Conservation (phyloP, 225 moss, liverwort and hornwort species). For the Pleurozium schreberi region DNA sequence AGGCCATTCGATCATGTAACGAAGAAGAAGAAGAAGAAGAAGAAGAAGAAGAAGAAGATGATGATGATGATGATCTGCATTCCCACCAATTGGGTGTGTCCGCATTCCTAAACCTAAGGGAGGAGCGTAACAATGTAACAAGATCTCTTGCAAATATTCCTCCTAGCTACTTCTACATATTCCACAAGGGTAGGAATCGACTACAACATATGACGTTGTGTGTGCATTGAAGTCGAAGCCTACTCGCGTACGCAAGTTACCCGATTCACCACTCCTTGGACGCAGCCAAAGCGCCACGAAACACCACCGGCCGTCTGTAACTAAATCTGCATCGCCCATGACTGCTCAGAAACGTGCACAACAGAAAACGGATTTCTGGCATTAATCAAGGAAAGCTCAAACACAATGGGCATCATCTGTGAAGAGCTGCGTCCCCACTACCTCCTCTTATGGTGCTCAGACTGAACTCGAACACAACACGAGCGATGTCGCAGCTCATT, state of each 20-base stretch:
- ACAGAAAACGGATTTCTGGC: background rate
- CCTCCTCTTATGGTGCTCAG: conserved; percentile 53
- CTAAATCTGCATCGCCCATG: conserved; percentile 46
- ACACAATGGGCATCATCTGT: background rate
- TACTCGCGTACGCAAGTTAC: no score
- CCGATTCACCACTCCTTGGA: conserved; percentile 5
- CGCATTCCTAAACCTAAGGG: conserved; percentile 4
- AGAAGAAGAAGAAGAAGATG: background rate
- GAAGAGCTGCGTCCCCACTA: background rate
- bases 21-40: background rate
- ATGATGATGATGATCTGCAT: background rate
- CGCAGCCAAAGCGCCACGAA: conserved; percentile 66
- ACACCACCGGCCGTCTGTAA: conserved; percentile 72
- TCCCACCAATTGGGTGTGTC: background rate
- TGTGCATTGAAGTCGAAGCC: background rate
- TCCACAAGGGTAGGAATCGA: conserved; percentile 4
- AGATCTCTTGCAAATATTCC: conserved; percentile 25
- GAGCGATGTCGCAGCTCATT: conserved; percentile 64
- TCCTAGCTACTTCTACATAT: conserved; percentile 5
- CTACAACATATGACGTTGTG: background rate
- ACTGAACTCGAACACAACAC: conserved; percentile 63
- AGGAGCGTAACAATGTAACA: conserved; percentile 43
- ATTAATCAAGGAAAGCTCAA: background rate
- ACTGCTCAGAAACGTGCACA: background rate
- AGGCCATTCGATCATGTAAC: background rate